Base-by-base conservation (phyloP, 2,329 filamentous ascomycete species). In the Penicillium sp. region DNA sequence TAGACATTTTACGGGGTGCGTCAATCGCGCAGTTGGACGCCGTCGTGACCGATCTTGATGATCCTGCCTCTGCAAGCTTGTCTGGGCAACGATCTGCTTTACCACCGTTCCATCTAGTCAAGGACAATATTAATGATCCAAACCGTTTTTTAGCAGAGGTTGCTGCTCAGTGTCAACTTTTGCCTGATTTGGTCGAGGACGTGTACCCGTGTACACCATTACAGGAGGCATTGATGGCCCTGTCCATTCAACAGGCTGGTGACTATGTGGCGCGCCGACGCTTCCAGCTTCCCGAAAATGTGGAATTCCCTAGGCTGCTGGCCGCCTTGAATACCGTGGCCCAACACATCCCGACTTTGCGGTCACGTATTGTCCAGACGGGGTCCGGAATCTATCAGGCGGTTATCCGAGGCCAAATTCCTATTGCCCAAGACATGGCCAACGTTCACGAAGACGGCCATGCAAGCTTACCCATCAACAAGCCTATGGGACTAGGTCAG, bases 11-110 rank as follows among this genome's bases (percentile, higher is more conserved):
- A n/a, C n/a, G n/a, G n/a, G n/a, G n/a, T n/a, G n/a, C n/a, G n/a
- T n/a, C n/a, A n/a, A n/a, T n/a, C n/a, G n/a, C n/a, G n/a, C n/a
- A n/a, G n/a, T n/a, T n/a, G n/a, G 70, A 75, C 3, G 73, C 71
- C 44, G 75, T 79, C n/a, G 79, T 80, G 56, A 71, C 77, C 79
- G 1, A 67, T 75, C 10, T 63, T 81, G 3, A 57, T 64, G 23
- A 46, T 1, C 1, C n/a, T 14, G 14, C 51, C 14, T 16, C 10
- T 29, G 66, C 6, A 52, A 63, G 26, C 62, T 64, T 7, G 74
- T 74, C 55, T 67, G n/a, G n/a, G n/a, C n/a, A n/a, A n/a, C n/a
- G n/a, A 62, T 2, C 55, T 75, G 10, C 18, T 74, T 2, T n/a
- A n/a, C 65, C 69, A 7, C 45, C 46, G n/a, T 60, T n/a, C n/a